These are phyloP conservation scores for Perkinsus marinus DNA, from an alignment of 169 alveolate genomes.

Conservation along the genomic window DNA sequence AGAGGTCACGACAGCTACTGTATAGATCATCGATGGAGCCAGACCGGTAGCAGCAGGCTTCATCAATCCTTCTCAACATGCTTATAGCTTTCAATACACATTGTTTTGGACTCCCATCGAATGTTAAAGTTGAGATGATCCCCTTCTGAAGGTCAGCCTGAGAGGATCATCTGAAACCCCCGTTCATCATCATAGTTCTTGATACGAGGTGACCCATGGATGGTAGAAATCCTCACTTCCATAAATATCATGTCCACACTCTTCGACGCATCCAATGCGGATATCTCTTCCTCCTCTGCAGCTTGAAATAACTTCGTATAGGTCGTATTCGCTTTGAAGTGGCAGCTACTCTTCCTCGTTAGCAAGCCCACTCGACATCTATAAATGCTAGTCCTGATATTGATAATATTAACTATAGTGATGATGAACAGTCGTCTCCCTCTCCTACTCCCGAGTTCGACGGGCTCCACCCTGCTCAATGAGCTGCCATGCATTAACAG, in stretches of 20 bases:
- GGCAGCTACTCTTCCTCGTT: neutral
- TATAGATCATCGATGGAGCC: no score
- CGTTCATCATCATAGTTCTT: no score
- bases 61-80: neutral
- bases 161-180: neutral
- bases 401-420: no score
- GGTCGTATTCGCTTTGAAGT: neutral
- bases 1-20: no score
- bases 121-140: neutral
- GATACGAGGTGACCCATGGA: no score
- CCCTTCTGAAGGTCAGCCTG: neutral
- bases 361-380: neutral
- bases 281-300: neutral
- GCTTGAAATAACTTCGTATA: neutral
- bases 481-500: no score
- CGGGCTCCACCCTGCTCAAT: no score
- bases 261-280: neutral
- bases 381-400: neutral
- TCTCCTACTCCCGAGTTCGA: no score
- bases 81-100: neutral
- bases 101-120: neutral
- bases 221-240: neutral
- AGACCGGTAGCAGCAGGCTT: no score
- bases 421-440: no score
- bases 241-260: neutral